A percentile compares a stretch with the other conserved stretches of the same genome.
Conservation (phyloP, 1,284 basidiomycete species). For the Xerocomus amazonicus region DNA sequence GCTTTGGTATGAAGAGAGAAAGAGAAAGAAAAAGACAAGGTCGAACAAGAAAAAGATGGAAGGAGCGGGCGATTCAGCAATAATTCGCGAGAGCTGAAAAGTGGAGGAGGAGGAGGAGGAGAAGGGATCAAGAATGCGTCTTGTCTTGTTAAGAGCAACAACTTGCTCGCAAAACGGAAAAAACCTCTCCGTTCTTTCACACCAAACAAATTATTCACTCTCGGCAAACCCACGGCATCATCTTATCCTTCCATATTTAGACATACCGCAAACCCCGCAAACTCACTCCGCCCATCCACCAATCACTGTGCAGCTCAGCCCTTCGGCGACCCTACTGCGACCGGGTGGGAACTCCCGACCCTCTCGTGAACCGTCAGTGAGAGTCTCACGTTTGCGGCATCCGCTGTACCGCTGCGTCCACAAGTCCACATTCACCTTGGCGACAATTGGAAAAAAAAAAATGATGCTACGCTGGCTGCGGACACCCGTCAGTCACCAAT, state of each 20-base stretch:
- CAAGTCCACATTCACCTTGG: neutral
- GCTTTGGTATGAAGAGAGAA: neutral
- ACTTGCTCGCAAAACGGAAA: constrained; percentile 13
- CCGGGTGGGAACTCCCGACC: neutral
- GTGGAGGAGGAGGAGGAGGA: neutral
- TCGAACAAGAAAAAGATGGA: constrained; percentile 11
- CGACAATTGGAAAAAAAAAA: constrained; percentile 1
- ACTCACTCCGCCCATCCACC: constrained; percentile 2
- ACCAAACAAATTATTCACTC: constrained; percentile 12
- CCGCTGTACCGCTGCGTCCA: neutral
- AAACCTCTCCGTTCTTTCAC: constrained; percentile 10
- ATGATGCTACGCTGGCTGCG: neutral
- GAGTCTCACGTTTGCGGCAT: neutral
- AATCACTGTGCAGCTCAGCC: neutral
- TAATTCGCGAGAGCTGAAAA: constrained; percentile 27
- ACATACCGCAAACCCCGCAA: constrained; percentile 17
- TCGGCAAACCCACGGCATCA: constrained; percentile 19
- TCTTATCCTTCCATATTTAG: constrained; percentile 9
- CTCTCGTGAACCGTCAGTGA: too few species aligned
- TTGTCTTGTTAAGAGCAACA: constrained; percentile 3
- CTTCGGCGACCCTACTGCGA: neutral
- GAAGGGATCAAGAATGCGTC: too few species aligned
- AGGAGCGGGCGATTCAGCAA: constrained; percentile 23
- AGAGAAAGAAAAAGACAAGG: constrained; percentile 11
- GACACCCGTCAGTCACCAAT: constrained; percentile 2